Evolutionary conservation across 2,329 filamentous ascomycete genomes (phyloP), one percentile per base, ranked within the genome.

Genomic region (Aspergillus sp.): DNA sequence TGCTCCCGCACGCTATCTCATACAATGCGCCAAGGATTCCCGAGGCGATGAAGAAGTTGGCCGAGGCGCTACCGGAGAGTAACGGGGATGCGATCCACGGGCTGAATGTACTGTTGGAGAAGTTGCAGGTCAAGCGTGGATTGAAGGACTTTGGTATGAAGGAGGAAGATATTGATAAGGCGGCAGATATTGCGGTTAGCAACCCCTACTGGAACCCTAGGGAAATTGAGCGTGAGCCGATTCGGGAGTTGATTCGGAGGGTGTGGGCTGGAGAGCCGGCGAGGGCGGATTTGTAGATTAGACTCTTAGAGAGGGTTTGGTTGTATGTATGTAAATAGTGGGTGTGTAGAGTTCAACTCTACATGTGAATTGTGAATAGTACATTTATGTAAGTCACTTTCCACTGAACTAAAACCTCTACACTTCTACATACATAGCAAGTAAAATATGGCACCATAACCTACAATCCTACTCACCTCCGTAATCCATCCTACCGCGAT

Each of bases 181-280:
- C 84, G 1, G 84, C 82, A 3, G 83, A 87, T 60, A 83, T 87
- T 68, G 85, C 85, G 8, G 78, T 86, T 4, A 76, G 76, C 32
- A 87, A 85, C 64, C 81, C 83, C 10, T 88, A 88, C 69, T 84
- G 81, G 76, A 88, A 88, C 65, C 86, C 86, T 0, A 75, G 85
- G 43, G 70, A 74, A 7, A 76, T 88, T 57, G 82, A 87, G 73
- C 79, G 76, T 53, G 77, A 74, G 6, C 76, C 77, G 0, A 81
- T 88, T 50, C 76, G 81, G 39, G 85, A 88, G 70, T 68, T 87
- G 63, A 82, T 88, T 48, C 76, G 85, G 58, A 76, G 86, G 57
- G 84, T 84, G n/a, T 87, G 84, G 82, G 84, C 84, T 59, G 86
- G 85, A 3, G 85, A 88, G 67, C 78, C 79, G 30, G 85, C 85